Evolutionary conservation across 1,284 basidiomycete species (phyloP), one percentile per base, ranked within the genome.

Genomic region (Melampsora allii-populina): DNA sequence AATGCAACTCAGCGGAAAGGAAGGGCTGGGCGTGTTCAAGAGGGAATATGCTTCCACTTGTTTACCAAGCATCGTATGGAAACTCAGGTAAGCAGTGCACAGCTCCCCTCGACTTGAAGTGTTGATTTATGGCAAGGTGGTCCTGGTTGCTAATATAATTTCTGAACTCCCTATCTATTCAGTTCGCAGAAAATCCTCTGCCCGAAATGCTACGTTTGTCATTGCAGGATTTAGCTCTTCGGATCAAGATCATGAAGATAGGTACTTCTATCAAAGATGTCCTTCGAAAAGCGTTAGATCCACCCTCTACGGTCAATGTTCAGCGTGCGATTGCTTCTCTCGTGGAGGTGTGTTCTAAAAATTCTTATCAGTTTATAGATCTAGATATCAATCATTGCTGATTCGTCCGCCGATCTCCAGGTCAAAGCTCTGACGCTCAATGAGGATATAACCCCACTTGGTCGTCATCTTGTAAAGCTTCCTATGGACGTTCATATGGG

Each of bases 121-220:
- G 39, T 42, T 29, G 50, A 21, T 21, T 10, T 21, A 48, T 33
- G 3, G 14, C 27, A n/a, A 50, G 31, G 29, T 31, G 59, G 53
- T 19, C 10, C 27, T 36, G 5, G 5, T 31, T 58, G 36, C 27
- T 27, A 12, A 33, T n/a, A 45, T 21, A 21, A 36, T 17, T 7
- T 31, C 59, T 27, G 24, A 50, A 39, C 71, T 42, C 59, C 33
- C 9, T 12, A 39, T 39, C 5, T 27, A 4, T 33, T 17, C 75
- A 94, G 91, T 86, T 98, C 84, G 88, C 90, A 1, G 91, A 94
- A 27, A 90, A 94, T 81, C 94, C 94, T 1, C 85, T 94, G 59
- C 96, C 95, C 0, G 95, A 99, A 82, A 98, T 98, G 87, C 88
- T 92, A 82, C 88, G 96, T 29, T 84, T 98, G 3, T 96, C 94